Evolutionary conservation across 1,139 yeast species (phyloP).

Genomic region (Suhomyces anneliseae): DNA sequence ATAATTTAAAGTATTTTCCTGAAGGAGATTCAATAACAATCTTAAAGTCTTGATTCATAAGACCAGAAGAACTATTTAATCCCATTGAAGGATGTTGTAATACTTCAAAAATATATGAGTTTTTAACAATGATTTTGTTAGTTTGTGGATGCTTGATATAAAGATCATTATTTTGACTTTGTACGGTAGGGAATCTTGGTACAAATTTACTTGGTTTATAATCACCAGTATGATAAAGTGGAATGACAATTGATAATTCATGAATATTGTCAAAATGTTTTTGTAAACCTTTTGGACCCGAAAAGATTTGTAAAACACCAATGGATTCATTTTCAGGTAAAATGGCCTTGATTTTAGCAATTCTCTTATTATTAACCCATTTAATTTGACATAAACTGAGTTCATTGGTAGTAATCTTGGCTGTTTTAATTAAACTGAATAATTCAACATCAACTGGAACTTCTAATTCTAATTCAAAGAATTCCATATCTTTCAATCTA

Average conservation of each 20-base stretch:
- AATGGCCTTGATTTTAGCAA: slow-evolving; percentile 76
- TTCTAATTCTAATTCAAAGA: slow-evolving; percentile 73
- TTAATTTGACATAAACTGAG: slow-evolving; percentile 72
- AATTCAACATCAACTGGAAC: slow-evolving; percentile 71
- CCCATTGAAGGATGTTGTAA: slow-evolving; percentile 66
- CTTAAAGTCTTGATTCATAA: slow-evolving; percentile 47
- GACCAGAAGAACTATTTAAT: slow-evolving; percentile 35
- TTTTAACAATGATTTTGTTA: slow-evolving; percentile 54
- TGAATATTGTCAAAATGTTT: slow-evolving; percentile 60
- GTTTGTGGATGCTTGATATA: slow-evolving; percentile 87
- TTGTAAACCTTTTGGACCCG: slow-evolving; percentile 67
- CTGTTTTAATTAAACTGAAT: slow-evolving; percentile 53
- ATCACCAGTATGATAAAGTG: slow-evolving; percentile 72
- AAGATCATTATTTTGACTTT: slow-evolving; percentile 68
- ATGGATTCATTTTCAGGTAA: slow-evolving; percentile 66
- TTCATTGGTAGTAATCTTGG: slow-evolving; percentile 51
- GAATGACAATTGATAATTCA: slow-evolving; percentile 74
- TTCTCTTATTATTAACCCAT: slow-evolving; percentile 65
- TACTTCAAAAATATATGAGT: slow-evolving; percentile 63
- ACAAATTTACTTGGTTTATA: slow-evolving; percentile 61
- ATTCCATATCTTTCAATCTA: slow-evolving; percentile 69
- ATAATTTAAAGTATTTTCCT: slow-evolving; percentile 69
- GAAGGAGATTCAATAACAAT: slow-evolving; percentile 81
- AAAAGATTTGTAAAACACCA: slow-evolving; percentile 76
- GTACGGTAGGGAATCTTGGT: slow-evolving; percentile 69